Conservation (phyloP, 2,329 filamentous ascomycete species). For the Parafenestella ontariensis region DNA sequence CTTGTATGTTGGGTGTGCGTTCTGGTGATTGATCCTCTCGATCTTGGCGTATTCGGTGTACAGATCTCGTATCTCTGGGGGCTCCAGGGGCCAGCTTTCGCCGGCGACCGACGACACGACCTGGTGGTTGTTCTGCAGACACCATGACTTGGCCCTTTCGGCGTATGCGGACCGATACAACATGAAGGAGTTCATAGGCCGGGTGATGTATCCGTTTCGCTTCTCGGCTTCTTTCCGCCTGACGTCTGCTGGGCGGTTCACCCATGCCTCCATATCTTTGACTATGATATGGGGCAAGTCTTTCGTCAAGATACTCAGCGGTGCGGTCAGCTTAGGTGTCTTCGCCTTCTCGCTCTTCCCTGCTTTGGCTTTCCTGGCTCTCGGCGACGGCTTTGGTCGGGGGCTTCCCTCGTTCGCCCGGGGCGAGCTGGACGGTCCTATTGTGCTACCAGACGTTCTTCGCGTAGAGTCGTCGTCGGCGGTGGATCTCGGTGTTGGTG, state of each 20-base stretch:
- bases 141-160: slow-evolving; percentile 81
- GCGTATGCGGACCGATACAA: slow-evolving; percentile 93
- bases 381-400: slow-evolving; percentile 40
- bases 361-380: slow-evolving; percentile 54
- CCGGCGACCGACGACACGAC: slow-evolving; percentile 88
- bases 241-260: slow-evolving; percentile 71
- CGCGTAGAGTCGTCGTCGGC: slow-evolving; percentile 49
- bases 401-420: slow-evolving; percentile 26
- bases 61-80: slow-evolving; percentile 71
- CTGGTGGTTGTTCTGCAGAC: slow-evolving; percentile 89
- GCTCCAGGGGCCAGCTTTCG: slow-evolving; percentile 83
- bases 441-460: slow-evolving; percentile 48
- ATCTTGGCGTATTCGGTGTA: slow-evolving; percentile 81
- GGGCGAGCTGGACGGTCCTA: slow-evolving; percentile 35
- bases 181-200: slow-evolving; percentile 99
- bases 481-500: slow-evolving; percentile 55
- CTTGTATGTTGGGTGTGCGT: slow-evolving; percentile 90
- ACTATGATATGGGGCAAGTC: slow-evolving; percentile 68
- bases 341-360: slow-evolving; percentile 54
- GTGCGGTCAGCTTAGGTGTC: slow-evolving; percentile 66
- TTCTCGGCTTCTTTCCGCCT: slow-evolving; percentile 73
- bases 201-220: slow-evolving; percentile 79
- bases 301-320: slow-evolving; percentile 74
- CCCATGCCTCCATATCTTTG: slow-evolving; percentile 80
- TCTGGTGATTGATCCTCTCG: slow-evolving; percentile 83